These are phyloP conservation scores for Mycena rebaudengoi DNA, from an alignment of 768 basidiomycete genomes.

Conservation along the genomic window DNA sequence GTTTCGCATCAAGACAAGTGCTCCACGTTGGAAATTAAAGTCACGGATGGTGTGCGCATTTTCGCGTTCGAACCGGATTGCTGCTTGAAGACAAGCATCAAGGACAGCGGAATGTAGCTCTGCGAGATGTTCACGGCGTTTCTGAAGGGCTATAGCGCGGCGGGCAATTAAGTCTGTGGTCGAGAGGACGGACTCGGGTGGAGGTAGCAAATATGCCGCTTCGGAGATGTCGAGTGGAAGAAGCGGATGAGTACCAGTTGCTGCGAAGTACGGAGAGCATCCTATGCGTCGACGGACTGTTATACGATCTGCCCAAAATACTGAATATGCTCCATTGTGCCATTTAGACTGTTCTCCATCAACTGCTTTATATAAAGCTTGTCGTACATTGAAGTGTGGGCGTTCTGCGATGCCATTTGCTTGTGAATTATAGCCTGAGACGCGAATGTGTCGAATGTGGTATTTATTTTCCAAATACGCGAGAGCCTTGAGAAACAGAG, in stretches of 20 bases:
- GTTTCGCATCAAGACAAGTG: slow-evolving; percentile 39
- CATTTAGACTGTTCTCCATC: slow-evolving; percentile 17
- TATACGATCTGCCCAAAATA: slow-evolving; percentile 33
- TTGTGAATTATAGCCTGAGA: too few relatives aligned
- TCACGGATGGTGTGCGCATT: slow-evolving; percentile 32
- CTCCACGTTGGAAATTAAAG: slow-evolving; percentile 39
- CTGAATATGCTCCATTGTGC: slow-evolving; percentile 2
- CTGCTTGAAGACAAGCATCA: slow-evolving; percentile 23
- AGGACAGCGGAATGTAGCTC: slow-evolving; percentile 9
- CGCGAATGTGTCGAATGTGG: slow-evolving; percentile 1
- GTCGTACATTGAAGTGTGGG: slow-evolving; percentile 19
- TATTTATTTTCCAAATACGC: slow-evolving; percentile 5
- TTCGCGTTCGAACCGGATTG: slow-evolving; percentile 22
- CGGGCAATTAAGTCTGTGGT: slow-evolving; percentile 33
- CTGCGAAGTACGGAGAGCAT: slow-evolving; percentile 27
- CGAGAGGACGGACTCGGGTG: slow-evolving; percentile 22
- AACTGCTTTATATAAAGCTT: slow-evolving; percentile 24
- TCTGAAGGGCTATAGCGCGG: slow-evolving; percentile 32
- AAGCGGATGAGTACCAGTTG: slow-evolving; percentile 26
- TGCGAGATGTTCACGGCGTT: slow-evolving; percentile 17
- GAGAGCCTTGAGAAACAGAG: slow-evolving; percentile 12
- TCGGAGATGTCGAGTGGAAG: slow-evolving; percentile 22
- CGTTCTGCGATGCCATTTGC: not conserved
- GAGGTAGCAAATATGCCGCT: too few relatives aligned
- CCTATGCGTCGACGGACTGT: slow-evolving; percentile 25